Base-by-base conservation (phyloP, 768 basidiomycete species). In the Boletus reticuloceps region DNA sequence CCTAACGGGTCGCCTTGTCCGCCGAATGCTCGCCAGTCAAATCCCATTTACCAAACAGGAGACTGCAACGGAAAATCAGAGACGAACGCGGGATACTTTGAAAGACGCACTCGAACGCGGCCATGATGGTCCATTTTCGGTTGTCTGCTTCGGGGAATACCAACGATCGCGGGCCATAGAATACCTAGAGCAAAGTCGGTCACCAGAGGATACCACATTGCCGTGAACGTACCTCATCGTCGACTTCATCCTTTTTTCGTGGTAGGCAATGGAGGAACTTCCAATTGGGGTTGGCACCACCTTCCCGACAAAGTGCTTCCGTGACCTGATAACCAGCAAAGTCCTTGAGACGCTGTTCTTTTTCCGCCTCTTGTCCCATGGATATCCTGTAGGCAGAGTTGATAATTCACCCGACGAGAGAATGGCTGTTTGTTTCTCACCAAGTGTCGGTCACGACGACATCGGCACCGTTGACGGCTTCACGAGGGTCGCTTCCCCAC, bases 371-470 rank as follows among this genome's bases (percentile, higher is more conserved):
- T 72, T 97, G 94, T 17, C 97, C 97, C 97, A 99, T 98, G 3
- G 96, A 98, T 59, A 98, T 94, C 94, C 93, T 95, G 64, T 14
- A 27, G 12, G 17, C 2, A 13, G 5, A 4, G 38, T 48, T 3
- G 17, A 47, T 22, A 17, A 16, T 17, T 20, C 39, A 47, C 9
- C 25, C 6, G 16, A 46, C 22, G 47, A 29, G 8, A 27, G 8
- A 12, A 19, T 5, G 25, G 4, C 6, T 13, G 17, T 11, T 25
- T 22, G 17, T 41, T 44, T 68, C 79, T 54, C 56, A 92, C 94
- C 96, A 99, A 5, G 97, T 99, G 70, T 99, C 97, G 3, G 97
- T 99, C 12, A 97, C 83, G 45, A 98, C 90, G n/a, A 98, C 84
- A 65, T 98, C 92, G 8, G 97, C 97, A 42, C 84, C 87, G 5